Conservation (phyloP, 2,329 filamentous ascomycete genomes). For the Chaetomium sp. region DNA sequence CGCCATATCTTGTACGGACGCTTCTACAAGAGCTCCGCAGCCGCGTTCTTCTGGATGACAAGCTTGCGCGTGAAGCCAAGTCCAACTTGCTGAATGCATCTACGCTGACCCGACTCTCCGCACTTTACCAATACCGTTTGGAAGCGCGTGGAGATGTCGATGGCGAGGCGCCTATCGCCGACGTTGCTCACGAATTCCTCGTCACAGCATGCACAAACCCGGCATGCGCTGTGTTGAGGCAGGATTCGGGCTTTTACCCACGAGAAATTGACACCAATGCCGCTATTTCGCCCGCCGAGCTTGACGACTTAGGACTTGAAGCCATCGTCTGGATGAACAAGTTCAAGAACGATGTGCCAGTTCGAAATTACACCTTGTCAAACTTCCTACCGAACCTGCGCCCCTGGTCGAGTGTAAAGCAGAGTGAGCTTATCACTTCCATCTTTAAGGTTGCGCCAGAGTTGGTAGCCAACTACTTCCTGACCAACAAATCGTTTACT, state of each 20-base stretch:
- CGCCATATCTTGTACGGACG: conserved; percentile 66
- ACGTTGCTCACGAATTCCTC: conserved; percentile 69
- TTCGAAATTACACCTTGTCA: conserved; percentile 73
- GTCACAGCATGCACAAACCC: conserved; percentile 66
- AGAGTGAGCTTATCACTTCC: conserved; percentile 72
- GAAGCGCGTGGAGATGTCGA: conserved; percentile 29
- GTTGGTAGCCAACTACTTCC: conserved; percentile 80
- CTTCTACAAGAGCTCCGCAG: conserved; percentile 64
- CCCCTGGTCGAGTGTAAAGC: conserved; percentile 73
- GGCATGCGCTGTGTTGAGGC: conserved; percentile 66
- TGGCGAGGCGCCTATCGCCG: conserved; percentile 50
- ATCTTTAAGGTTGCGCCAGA: conserved; percentile 81
- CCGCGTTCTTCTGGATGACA: conserved; percentile 67
- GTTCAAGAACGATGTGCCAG: conserved; percentile 58
- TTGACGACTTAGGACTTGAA: conserved; percentile 59
- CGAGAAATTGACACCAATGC: conserved; percentile 55
- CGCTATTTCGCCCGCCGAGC: conserved; percentile 32
- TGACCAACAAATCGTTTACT: conserved; percentile 69
- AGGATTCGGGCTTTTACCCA: conserved; percentile 79
- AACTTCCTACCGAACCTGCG: conserved; percentile 73
- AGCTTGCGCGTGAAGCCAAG: conserved; percentile 67
- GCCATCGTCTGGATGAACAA: conserved; percentile 63
- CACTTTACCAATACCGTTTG: conserved; percentile 60
- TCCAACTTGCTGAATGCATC: conserved; percentile 68
- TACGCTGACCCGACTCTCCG: conserved; percentile 64